Base-by-base conservation (phyloP, 2,329 filamentous ascomycete species). In the Cytospora piceicola region DNA sequence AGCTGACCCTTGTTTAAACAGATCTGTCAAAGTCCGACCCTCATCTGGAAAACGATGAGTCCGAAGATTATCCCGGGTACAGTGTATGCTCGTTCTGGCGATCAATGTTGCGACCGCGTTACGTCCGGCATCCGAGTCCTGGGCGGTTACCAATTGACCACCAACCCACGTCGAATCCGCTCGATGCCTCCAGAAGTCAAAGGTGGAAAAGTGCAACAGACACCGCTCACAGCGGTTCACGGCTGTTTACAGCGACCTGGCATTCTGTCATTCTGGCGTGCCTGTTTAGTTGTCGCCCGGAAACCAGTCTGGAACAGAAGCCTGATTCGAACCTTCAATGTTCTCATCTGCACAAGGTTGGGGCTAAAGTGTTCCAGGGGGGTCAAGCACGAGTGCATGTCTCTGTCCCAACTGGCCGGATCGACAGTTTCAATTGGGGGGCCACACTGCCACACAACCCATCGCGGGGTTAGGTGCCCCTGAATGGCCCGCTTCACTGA, bases 341-440 rank as follows among this genome's bases (percentile, higher is more conserved):
- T 30, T 56, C 22, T 15, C 52, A 34, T 56, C 17, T 34, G 32
- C 46, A 51, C 36, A 56, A 54, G 49, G 32, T 65, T 55, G 58
- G 51, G 32, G 36, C 32, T 12, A 24, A 49, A 29, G 9, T 36
- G 6, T 49, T 46, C 42, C 39, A 49, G 24, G 58, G 63, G 39
- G 46, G n/a, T n/a, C n/a, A n/a, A n/a, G n/a, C n/a, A n/a, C n/a
- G n/a, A n/a, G n/a, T n/a, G n/a, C n/a, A n/a, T n/a, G n/a, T n/a
- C n/a, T 58, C 54, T 27, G 49, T 59, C 57, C 64, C 64, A 46
- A 63, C 57, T 63, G 55, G 64, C 51, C 59, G 64, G 64, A 51
- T 66, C 32, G 36, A 36, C 55, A 54, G 39, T 57, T 59, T 59
- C 22, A 46, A n/a, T 54, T 58, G 59, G 55, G 32, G 32, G 34